A percentile compares a stretch with the other conserved stretches of the same genome.
Conservation (phyloP, 495 filamentous ascomycete genomes). For the Penicillium mononematosum region DNA sequence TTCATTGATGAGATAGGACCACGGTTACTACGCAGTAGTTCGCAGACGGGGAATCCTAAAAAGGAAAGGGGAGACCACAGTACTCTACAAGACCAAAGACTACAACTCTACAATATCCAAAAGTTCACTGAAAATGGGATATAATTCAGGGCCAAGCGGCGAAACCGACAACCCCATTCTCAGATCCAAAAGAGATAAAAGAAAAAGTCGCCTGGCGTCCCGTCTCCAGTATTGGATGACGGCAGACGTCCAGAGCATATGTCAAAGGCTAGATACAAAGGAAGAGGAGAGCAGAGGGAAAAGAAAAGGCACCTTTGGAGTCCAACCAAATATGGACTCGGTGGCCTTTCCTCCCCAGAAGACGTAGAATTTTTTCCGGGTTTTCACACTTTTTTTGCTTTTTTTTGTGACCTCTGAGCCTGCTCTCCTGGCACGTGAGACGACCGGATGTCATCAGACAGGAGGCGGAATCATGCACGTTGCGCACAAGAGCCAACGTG, state of each 20-base stretch:
- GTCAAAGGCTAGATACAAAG: slow-evolving; percentile 30
- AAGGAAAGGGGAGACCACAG: not conserved
- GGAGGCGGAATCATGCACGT: not conserved
- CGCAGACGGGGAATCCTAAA: too few species aligned
- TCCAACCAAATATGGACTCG: slow-evolving; percentile 10
- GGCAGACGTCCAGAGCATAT: slow-evolving; percentile 11
- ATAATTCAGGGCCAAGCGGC: slow-evolving; percentile 24
- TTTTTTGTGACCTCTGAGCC: slow-evolving; percentile 31
- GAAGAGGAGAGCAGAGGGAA: slow-evolving; percentile 18
- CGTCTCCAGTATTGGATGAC: slow-evolving; percentile 3
- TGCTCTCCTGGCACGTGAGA: not conserved
- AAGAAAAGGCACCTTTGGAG: slow-evolving; percentile 4
- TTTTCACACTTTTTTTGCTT: slow-evolving; percentile 37
- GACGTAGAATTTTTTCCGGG: slow-evolving; percentile 31
- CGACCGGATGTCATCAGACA: not conserved
- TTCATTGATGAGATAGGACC: not conserved
- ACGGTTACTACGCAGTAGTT: not conserved
- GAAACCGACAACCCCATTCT: slow-evolving; percentile 10
- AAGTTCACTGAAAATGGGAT: slow-evolving; percentile 22
- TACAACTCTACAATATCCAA: not conserved
- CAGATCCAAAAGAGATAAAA: slow-evolving; percentile 26
- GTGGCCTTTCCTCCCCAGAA: slow-evolving; percentile 19
- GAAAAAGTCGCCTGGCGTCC: slow-evolving; percentile 15
- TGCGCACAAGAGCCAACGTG: not conserved
- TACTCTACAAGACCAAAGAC: not conserved